Conservation (phyloP, 257 asterid species). For the Solanum chmielewskii region DNA sequence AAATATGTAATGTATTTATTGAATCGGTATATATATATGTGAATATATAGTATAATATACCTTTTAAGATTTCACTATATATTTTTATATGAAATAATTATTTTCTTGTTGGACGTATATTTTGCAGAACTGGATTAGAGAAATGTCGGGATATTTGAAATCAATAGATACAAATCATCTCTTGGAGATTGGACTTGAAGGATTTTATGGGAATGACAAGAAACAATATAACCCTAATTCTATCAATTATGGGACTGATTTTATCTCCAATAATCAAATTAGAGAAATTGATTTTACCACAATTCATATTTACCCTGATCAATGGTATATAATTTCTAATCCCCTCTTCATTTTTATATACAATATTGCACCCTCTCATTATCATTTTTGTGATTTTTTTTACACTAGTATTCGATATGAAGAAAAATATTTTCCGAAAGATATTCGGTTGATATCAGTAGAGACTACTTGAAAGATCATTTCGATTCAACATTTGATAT, state of each 20-base stretch:
- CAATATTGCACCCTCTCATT: not conserved
- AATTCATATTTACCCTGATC: not conserved
- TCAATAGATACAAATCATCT: not conserved
- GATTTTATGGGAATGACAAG: not conserved
- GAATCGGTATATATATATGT: not conserved
- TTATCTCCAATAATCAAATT: not conserved
- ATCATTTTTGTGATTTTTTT: not conserved
- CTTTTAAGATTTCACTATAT: not conserved
- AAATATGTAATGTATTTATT: not conserved
- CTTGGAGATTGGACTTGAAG: slow-evolving; percentile 5
- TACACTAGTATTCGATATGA: too few relatives aligned
- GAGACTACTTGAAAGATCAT: not conserved
- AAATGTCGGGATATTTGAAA: not conserved
- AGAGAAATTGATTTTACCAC: not conserved
- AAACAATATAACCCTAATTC: not conserved
- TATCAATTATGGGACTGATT: not conserved
- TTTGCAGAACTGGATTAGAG: not conserved
- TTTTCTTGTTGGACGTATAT: not conserved
- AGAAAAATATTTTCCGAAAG: too few relatives aligned
- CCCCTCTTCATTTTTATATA: not conserved
- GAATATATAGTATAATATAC: too few relatives aligned
- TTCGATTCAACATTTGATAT: not conserved
- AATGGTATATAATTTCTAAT: not conserved
- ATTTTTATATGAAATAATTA: not conserved
- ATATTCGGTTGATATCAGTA: not conserved